Evolutionary conservation across 768 basidiomycete genomes (phyloP).

Genomic region (Sistotremastrum niveocremeum): DNA sequence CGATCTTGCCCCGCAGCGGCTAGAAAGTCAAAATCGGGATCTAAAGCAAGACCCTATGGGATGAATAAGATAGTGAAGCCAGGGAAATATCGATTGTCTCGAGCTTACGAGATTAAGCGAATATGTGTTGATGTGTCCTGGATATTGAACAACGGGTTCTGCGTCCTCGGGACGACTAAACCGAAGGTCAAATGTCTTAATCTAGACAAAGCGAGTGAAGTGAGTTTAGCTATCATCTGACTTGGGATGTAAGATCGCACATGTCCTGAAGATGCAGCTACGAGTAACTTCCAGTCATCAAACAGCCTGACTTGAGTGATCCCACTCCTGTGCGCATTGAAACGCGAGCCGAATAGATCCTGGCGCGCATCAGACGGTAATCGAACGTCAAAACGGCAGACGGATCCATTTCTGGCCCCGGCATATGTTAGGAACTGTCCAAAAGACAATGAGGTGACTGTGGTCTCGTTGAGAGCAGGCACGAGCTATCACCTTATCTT

Average conservation of each 20-base stretch:
- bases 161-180: slow-evolving; percentile 22
- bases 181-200: slow-evolving; percentile 51
- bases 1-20: slow-evolving; percentile 60
- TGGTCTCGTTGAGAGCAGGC: no score
- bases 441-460: no score
- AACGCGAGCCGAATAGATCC: slow-evolving; percentile 27
- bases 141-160: slow-evolving; percentile 32
- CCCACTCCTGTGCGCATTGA: slow-evolving; percentile 25
- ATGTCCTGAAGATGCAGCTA: slow-evolving; percentile 45
- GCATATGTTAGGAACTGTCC: slow-evolving; percentile 37
- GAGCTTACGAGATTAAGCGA: slow-evolving; percentile 35
- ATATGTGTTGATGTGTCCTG: slow-evolving; percentile 47
- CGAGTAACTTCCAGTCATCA: slow-evolving; percentile 38
- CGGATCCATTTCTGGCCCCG: slow-evolving; percentile 45
- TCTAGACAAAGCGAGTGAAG: slow-evolving; percentile 20
- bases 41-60: slow-evolving; percentile 46
- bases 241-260: slow-evolving; percentile 23
- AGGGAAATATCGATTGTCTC: background rate
- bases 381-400: slow-evolving; percentile 47
- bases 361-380: slow-evolving; percentile 17
- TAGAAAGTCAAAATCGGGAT: slow-evolving; percentile 41
- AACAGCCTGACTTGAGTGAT: slow-evolving; percentile 40
- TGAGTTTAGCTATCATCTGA: background rate
- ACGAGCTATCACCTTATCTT: no score
- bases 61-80: background rate